A percentile compares a stretch with the other conserved stretches of the same genome.
These are phyloP conservation scores for Tilletia setariae DNA, from an alignment of 1,284 basidiomycete genomes.

Conservation along the genomic window DNA sequence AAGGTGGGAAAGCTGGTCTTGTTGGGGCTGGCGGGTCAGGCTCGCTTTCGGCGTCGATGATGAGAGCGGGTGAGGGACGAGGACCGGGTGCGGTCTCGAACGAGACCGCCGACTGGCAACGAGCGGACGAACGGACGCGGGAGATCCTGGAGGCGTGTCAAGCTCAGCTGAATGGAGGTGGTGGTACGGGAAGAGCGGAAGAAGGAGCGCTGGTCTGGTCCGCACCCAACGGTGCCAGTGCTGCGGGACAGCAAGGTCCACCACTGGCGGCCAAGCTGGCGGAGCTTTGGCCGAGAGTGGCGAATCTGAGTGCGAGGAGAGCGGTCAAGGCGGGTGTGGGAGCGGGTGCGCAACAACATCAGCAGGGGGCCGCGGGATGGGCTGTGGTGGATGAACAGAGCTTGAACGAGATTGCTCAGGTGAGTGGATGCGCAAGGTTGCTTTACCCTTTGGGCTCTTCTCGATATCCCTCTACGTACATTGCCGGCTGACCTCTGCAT, in stretches of 20 bases:
- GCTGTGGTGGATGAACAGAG: constrained; percentile 48
- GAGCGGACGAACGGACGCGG: constrained; percentile 40
- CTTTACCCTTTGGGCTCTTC: not conserved
- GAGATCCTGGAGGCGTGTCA: constrained; percentile 43
- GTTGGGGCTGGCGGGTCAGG: not conserved
- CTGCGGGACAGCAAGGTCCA: not conserved
- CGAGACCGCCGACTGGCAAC: not conserved
- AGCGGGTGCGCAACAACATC: not conserved
- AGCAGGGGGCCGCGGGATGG: constrained; percentile 35
- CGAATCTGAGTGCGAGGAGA: constrained; percentile 4
- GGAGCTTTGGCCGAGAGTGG: constrained; percentile 9
- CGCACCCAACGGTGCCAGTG: not conserved
- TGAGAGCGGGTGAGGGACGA: not conserved
- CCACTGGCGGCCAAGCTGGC: constrained; percentile 2
- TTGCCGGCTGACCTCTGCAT: not conserved
- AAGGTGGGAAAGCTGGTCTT: constrained; percentile 17
- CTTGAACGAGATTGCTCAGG: constrained; percentile 37
- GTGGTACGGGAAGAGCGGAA: not conserved
- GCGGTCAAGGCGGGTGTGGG: not conserved
- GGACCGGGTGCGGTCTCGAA: not conserved
- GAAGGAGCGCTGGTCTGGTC: not conserved
- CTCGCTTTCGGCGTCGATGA: constrained; percentile 15
- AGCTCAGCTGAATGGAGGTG: constrained; percentile 35
- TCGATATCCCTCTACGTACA: not conserved
- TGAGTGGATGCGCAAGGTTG: too few relatives aligned